phyloP scores from a whole-genome alignment of 164 flowering plant species.

The Aristolochia californica region DNA sequence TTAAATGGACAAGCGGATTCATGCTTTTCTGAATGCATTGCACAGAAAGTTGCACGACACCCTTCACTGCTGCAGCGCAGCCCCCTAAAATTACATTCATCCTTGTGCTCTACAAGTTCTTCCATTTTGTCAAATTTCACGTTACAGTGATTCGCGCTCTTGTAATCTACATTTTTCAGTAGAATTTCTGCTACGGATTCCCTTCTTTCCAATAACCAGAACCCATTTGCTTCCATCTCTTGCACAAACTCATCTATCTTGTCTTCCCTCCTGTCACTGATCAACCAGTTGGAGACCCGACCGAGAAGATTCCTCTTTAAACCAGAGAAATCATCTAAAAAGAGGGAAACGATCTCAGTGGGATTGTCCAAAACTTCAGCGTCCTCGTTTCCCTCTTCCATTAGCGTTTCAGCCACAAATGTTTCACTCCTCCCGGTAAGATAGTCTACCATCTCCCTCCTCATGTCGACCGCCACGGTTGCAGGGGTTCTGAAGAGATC shows the following conservation, averaged over 20 bases:
- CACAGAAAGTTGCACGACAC: constrained; percentile 40
- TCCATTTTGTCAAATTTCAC: constrained; percentile 35
- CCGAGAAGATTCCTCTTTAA: constrained; percentile 58
- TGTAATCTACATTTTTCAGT: constrained; percentile 65
- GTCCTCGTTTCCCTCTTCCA: constrained; percentile 38
- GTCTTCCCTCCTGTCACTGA: constrained; percentile 84
- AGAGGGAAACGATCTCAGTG: constrained; percentile 46
- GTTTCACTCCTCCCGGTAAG: constrained; percentile 52
- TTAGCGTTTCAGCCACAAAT: constrained; percentile 54
- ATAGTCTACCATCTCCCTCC: constrained; percentile 75
- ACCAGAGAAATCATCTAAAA: constrained; percentile 60
- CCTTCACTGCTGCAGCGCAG: constrained; percentile 54
- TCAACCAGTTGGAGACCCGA: constrained; percentile 74
- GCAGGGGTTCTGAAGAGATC: constrained; percentile 30
- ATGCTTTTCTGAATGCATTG: constrained; percentile 48
- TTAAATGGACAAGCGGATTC: constrained; percentile 62
- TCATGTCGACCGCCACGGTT: constrained; percentile 56
- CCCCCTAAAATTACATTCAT: constrained; percentile 41
- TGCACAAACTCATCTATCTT: constrained; percentile 78
- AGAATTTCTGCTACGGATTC: constrained; percentile 44
- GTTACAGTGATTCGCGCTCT: constrained; percentile 41
- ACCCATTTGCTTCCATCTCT: constrained; percentile 69
- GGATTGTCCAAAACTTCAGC: constrained; percentile 47
- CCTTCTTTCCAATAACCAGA: constrained; percentile 64
- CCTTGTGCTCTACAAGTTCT: constrained; percentile 42